Evolutionary conservation across 306 rosid genomes (phyloP).

Genomic region (Gillenia trifoliata): DNA sequence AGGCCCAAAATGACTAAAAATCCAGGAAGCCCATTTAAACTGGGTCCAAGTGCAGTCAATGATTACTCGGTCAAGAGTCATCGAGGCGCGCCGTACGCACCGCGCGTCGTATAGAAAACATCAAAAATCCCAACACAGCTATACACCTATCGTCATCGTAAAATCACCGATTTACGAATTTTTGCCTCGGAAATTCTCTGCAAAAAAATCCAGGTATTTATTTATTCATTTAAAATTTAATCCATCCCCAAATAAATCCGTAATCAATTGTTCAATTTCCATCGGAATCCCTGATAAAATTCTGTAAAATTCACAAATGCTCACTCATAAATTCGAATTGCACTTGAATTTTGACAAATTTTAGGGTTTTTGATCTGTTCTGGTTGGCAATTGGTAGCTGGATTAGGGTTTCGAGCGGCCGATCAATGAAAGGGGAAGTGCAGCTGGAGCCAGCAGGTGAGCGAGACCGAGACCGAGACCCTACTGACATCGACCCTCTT

Average conservation of each 20-base stretch:
- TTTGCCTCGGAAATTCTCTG: neutral
- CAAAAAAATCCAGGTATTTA: neutral
- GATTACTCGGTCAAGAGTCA: neutral
- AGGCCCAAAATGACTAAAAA: neutral
- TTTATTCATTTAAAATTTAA: no score
- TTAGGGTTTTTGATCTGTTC: constrained; percentile 3
- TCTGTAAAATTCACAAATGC: neutral
- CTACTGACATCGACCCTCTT: constrained; percentile 83
- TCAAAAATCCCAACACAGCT: neutral
- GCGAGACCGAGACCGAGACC: constrained; percentile 55
- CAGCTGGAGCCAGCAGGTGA: constrained; percentile 60
- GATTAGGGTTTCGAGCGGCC: constrained; percentile 36
- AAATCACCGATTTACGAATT: neutral
- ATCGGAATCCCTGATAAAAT: neutral
- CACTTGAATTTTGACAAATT: neutral
- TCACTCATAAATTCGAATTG: neutral
- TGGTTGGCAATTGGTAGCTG: constrained; percentile 13
- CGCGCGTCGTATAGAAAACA: neutral
- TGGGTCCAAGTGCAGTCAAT: neutral
- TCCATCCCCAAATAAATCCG: neutral
- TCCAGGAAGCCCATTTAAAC: neutral
- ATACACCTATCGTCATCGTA: neutral
- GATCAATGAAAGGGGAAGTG: constrained; percentile 77
- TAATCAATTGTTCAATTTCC: neutral
- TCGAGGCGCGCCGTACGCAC: neutral